Evolutionary conservation across 208 protist genomes (phyloP), one percentile per base, ranked within the genome.

Genomic region (Angomonas ambiguus): DNA sequence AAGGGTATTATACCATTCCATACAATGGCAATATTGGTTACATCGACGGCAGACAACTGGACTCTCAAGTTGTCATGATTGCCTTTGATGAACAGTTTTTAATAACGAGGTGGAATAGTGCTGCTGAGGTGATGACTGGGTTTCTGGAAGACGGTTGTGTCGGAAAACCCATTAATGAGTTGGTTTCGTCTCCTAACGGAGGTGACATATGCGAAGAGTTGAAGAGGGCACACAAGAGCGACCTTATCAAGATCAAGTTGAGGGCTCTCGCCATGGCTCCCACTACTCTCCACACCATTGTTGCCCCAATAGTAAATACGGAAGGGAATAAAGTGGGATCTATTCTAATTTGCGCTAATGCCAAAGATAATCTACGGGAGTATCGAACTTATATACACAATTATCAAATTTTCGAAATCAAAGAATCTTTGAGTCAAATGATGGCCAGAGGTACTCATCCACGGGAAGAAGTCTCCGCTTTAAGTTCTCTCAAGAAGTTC

Each of bases 41-140:
- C 75, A 94, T 96, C 71, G 90, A 96, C 41, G 83, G 83, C 6
- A 84, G 77, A 64, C 76, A 90, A 55, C 71, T 96, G 24, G 81
- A 96, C 64, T 74, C 83, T 18, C 90, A 94, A 55, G 83, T 93
- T 18, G 82, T 92, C 35, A 93, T 96, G 90, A 96, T 96, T 62
- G 90, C 82, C 28, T 96, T 82, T 67, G 85, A 92, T 63, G 72
- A 87, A 27, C 33, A 73, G 55, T 94, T 79, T 61, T 67, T 64
- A 31, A 93, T 96, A 51, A 93, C 85, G 8, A 82, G 82, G 51
- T 96, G 90, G 87, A 94, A 93, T 58, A 88, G 80, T 32, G 87
- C 85, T 1, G 87, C 90, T 1, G 85, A 96, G 68, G 80, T 80
- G 68, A 79, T 93, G 77, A 96, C 90, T 13, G 90, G 90, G 0